Evolutionary conservation across 129 eudicot genomes (phyloP).

Genomic region (Pittosporum tobira): DNA sequence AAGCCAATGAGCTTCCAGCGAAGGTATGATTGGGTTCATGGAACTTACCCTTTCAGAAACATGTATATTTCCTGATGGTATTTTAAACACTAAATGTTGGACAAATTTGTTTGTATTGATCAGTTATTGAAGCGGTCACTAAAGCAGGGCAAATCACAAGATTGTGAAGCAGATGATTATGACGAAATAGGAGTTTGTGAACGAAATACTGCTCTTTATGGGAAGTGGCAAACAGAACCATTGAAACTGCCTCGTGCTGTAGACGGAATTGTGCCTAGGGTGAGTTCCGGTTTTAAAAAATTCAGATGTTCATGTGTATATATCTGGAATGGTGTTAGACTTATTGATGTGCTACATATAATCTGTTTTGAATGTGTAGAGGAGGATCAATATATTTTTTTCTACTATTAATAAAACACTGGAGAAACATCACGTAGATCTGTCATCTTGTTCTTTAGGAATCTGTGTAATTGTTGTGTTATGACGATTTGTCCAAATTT

Average conservation of each 20-base stretch:
- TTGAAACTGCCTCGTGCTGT: conserved; percentile 62
- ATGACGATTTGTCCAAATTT: conserved; percentile 2
- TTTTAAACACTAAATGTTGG: not conserved
- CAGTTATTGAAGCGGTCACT: conserved; percentile 52
- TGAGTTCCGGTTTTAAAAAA: conserved; percentile 5
- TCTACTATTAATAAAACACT: not conserved
- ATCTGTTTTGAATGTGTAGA: not conserved
- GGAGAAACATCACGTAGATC: not conserved
- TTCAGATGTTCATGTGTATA: not conserved
- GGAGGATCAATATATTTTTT: not conserved
- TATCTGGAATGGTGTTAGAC: not conserved
- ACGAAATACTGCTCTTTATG: conserved; percentile 48
- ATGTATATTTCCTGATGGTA: not conserved
- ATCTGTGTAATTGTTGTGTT: not conserved
- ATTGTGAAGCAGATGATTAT: conserved; percentile 35
- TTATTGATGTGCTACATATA: not conserved
- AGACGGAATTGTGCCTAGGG: conserved; percentile 92
- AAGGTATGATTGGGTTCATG: conserved; percentile 37
- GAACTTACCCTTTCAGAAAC: not conserved
- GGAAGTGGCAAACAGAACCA: conserved; percentile 94
- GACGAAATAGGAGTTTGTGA: conserved; percentile 43
- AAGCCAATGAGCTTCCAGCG: conserved; percentile 60
- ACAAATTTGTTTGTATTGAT: conserved; percentile 1
- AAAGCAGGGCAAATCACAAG: conserved; percentile 42
- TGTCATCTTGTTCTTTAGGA: not conserved